These are phyloP conservation scores for Arabis hirsuta DNA, from an alignment of 345 rosid species.

Conservation along the genomic window DNA sequence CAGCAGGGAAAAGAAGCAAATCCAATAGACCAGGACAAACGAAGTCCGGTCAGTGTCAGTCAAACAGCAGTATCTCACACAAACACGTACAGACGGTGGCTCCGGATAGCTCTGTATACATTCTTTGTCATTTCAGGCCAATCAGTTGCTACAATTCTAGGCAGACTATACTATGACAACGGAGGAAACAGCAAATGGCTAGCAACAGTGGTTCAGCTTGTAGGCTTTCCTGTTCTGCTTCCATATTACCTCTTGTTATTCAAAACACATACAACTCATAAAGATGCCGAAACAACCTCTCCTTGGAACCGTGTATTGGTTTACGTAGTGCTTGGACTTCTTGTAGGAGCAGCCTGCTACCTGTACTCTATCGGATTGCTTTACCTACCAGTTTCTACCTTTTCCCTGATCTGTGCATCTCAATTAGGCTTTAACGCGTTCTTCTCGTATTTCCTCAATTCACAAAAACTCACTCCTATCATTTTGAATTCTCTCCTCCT, in stretches of 20 bases:
- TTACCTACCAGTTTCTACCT: conserved; percentile 68
- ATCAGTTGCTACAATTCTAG: conserved; percentile 51
- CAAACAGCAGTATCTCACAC: conserved; percentile 33
- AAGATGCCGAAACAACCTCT: conserved; percentile 29
- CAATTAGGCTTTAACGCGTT: conserved; percentile 62
- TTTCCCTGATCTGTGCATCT: conserved; percentile 57
- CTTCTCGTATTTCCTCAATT: conserved; percentile 60
- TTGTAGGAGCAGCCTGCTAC: conserved; percentile 41
- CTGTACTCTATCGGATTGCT: conserved; percentile 56
- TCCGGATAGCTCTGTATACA: conserved; percentile 41
- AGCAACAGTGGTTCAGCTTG: conserved; percentile 50
- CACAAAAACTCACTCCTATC: conserved; percentile 56
- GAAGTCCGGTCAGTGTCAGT: conserved; percentile 15
- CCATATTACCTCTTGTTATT: conserved; percentile 47
- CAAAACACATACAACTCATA: conserved; percentile 28
- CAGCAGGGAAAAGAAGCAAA: conserved; percentile 35
- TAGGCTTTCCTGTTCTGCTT: conserved; percentile 61
- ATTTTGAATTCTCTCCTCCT: conserved; percentile 56
- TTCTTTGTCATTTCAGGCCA: conserved; percentile 52
- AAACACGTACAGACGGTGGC: conserved; percentile 46
- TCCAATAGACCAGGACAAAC: conserved; percentile 21
- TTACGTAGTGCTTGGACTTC: conserved; percentile 50
- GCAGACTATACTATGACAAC: conserved; percentile 56
- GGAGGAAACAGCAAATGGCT: conserved; percentile 70
- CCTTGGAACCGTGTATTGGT: conserved; percentile 34